Evolutionary conservation across 1,139 yeast species (phyloP), one percentile per base, ranked within the genome.

Genomic region (Suhomyces kunorum): DNA sequence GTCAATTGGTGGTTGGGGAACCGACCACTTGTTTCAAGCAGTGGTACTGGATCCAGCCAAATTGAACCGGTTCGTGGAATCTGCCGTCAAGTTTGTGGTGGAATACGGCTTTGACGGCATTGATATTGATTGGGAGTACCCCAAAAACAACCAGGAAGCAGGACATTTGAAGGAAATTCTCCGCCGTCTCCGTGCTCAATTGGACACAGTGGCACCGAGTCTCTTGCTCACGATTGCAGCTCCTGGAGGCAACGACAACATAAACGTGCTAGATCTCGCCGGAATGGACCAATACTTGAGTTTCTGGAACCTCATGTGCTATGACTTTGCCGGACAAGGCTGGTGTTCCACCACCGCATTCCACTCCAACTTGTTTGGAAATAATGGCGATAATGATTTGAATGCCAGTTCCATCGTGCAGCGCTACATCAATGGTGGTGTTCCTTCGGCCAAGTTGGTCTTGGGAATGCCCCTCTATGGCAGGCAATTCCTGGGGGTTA

Each of bases 91-190:
- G 0, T 60, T 77, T 23, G 68, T 87, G 53, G 48, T 61, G 3
- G 63, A 70, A 37, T 75, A 80, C 54, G 84, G 87, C 0, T 81
- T 92, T 53, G 98, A 92, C 58, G 98, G 98, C 0, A 68, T 92
- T 36, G 98, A 92, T 59, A 65, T 92, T 25, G 98, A 92, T 62
- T 92, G 97, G 97, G 98, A 92, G 59, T 90, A 83, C 50, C 96
- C 97, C 0, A 58, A 63, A 16, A 69, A 62, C 30, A 50, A 53
- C 3, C 51, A 57, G 1, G 83, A 87, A 45, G 79, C 80, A 1
- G 40, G 50, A 1, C 57, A 59, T 35, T 72, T 81, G 43, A 68
- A 78, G 1, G 58, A 61, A 9, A 50, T 87, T 26, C 60, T 86
- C 8, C 53, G 52, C 20, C 49, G 45, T 9, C 53, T 87, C 12